Evolutionary conservation across 345 rosid species (phyloP), one percentile per base, ranked within the genome.

Genomic region (Camelina laxa): DNA sequence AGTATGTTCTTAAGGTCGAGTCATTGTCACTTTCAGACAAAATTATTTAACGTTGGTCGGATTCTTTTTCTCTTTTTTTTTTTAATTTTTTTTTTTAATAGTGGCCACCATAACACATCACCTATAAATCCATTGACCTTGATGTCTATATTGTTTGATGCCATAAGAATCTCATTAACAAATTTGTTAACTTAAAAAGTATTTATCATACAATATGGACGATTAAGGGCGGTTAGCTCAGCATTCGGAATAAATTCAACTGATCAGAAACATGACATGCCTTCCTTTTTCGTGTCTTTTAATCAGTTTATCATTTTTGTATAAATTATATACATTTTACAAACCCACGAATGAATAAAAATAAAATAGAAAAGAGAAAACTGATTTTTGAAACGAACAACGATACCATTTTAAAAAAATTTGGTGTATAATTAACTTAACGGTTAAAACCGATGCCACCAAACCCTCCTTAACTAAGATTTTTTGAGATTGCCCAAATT

Each of bases 21-120:
- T 77, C 80, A 57, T 33, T 77, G 75, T 70, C 76, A 77, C 51
- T 63, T 47, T 65, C 67, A 77, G 76, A 77, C 76, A 70, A 76
- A 35, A 64, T 65, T 48, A 70, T 70, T 56, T 56, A 33, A 48
- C 45, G 14, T 70, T 70, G 80, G 76, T 39, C 72, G 71, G 66
- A 70, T 70, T 63, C 76, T 36, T 64, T 64, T 70, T 38, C 61
- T 64, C 58, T 56, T 39, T 70, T 67, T 59, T 49, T 47, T 15
- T 64, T n/a, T n/a, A n/a, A n/a, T n/a, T n/a, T n/a, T 56, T 39
- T 70, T 67, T 59, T 49, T 47, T 15, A 57, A 27, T 27, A 57
- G 56, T 70, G 70, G 65, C 75, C 79, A 62, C 72, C 67, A 70
- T 64, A 16, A 62, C 54, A 62, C 66, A 63, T 51, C 65, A 41